phyloP scores from a whole-genome alignment of 805 yeast species.

The Debaryomyces castellii region DNA sequence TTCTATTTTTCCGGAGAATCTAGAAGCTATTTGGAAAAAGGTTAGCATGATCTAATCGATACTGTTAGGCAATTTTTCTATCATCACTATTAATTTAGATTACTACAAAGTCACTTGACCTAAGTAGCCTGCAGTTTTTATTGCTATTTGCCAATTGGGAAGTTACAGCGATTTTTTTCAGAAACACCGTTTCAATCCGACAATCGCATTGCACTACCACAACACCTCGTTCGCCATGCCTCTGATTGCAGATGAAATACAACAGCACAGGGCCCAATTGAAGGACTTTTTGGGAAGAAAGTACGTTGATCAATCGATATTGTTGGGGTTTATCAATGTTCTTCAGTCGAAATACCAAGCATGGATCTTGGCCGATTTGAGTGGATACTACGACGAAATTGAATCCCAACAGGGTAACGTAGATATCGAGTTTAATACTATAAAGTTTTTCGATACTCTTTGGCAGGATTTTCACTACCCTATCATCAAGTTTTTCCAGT shows the following conservation, averaged over 20 bases:
- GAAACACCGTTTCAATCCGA: neutral
- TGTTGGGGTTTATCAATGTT: conserved; percentile 49
- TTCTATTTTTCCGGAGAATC: neutral
- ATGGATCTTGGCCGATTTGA: conserved; percentile 39
- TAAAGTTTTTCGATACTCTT: conserved; percentile 39
- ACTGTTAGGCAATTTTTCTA: neutral
- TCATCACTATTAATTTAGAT: neutral
- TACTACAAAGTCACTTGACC: neutral
- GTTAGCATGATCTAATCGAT: neutral
- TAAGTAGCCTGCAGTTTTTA: neutral
- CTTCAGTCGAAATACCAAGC: conserved; percentile 46
- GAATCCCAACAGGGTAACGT: conserved; percentile 1
- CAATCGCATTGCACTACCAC: neutral
- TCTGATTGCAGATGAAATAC: conserved; percentile 13
- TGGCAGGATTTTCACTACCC: conserved; percentile 70
- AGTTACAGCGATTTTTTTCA: neutral
- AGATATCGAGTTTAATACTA: conserved; percentile 36
- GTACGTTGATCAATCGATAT: conserved; percentile 40
- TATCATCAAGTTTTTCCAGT: conserved; percentile 55
- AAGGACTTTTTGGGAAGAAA: conserved; percentile 16
- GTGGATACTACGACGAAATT: conserved; percentile 23
- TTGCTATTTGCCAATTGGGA: neutral
- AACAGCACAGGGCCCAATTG: conserved; percentile 17
- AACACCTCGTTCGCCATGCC: neutral
- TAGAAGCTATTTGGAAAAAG: neutral